These are phyloP conservation scores for Pholiota conissans DNA, from an alignment of 768 basidiomycete genomes.

Conservation along the genomic window DNA sequence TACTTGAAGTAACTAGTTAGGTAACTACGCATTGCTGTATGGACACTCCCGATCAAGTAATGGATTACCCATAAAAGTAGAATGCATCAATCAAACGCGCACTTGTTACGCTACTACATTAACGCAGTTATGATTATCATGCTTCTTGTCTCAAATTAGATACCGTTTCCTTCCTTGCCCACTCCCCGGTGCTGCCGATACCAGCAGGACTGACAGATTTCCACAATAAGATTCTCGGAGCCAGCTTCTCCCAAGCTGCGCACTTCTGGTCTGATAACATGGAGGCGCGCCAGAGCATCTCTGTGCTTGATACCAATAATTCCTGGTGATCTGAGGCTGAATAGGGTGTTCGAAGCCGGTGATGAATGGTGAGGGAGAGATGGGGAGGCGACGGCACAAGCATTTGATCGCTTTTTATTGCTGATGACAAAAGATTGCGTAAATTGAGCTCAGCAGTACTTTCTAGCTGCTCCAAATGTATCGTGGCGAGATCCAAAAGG, in stretches of 20 bases:
- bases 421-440: neutral
- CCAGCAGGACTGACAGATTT: constrained; percentile 19
- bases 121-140: neutral
- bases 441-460: constrained; percentile 7
- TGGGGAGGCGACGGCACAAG: constrained; percentile 36
- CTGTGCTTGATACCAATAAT: constrained; percentile 41
- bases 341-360: constrained; percentile 22
- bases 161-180: constrained; percentile 1
- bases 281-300: constrained; percentile 54
- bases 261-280: constrained; percentile 38
- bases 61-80: too few relatives aligned
- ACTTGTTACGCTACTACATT: too few relatives aligned
- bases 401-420: constrained; percentile 30
- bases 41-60: too few relatives aligned
- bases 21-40: too few relatives aligned
- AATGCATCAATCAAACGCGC: too few relatives aligned
- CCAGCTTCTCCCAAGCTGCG: constrained; percentile 52
- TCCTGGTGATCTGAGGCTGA: constrained; percentile 25
- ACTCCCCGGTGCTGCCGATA: neutral
- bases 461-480: constrained; percentile 31
- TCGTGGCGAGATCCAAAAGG: constrained; percentile 30
- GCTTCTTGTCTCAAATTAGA: neutral
- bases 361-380: constrained; percentile 27
- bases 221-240: constrained; percentile 57
- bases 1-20: too few relatives aligned